These are phyloP conservation scores for Colletotrichum phormii DNA, from an alignment of 2,329 filamentous ascomycete genomes.

Conservation along the genomic window DNA sequence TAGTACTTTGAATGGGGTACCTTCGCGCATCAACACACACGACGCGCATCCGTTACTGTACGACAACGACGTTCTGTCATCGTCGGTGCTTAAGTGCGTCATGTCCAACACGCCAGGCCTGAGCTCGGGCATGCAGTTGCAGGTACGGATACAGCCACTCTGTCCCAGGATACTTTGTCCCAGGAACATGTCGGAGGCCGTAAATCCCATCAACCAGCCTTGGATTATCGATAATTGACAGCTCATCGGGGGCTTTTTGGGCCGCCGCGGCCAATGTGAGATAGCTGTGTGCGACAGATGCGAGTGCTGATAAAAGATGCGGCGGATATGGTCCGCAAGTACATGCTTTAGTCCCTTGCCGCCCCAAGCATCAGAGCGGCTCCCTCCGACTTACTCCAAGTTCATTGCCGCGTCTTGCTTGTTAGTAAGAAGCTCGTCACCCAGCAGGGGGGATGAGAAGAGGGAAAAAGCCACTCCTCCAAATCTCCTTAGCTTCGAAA, in stretches of 20 bases:
- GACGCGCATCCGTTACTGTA: not conserved
- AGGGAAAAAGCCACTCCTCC: constrained; percentile 47
- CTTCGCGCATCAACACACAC: not conserved
- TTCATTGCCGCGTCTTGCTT: not conserved
- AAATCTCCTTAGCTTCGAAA: constrained; percentile 52
- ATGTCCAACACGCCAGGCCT: not conserved
- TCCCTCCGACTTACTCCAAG: not conserved
- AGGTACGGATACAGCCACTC: not conserved
- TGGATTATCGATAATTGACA: constrained; percentile 4
- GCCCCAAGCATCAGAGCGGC: not conserved
- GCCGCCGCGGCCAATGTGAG: constrained; percentile 15
- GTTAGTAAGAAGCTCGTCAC: constrained; percentile 25
- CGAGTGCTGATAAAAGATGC: constrained; percentile 16
- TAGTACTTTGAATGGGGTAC: not conserved
- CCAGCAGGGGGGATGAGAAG: not conserved
- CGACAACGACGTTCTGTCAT: not conserved
- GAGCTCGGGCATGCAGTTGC: constrained; percentile 6
- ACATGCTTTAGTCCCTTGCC: not conserved
- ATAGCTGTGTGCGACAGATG: constrained; percentile 31
- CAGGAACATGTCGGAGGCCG: not conserved
- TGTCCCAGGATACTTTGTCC: not conserved
- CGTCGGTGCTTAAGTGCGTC: constrained; percentile 21
- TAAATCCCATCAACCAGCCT: not conserved
- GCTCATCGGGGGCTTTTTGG: constrained; percentile 31
- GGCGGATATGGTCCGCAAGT: not conserved